Evolutionary conservation across 176 grass and related monocot species (phyloP), one percentile per base, ranked within the genome.

Genomic region (Hsuehochloa calcarea): DNA sequence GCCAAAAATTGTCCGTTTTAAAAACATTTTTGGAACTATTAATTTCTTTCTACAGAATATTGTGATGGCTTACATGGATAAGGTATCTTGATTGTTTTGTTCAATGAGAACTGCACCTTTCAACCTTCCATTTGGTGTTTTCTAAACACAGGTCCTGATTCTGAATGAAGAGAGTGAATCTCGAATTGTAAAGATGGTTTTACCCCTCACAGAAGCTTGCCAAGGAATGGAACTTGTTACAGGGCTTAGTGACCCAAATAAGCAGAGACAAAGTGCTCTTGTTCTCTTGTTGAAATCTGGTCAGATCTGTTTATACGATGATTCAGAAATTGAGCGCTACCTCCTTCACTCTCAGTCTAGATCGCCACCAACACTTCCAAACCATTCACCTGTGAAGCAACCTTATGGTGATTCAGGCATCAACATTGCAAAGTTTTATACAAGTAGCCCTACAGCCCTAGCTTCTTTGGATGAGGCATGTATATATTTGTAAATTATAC

Each of bases 251-350:
- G 85, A 93, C 85, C 89, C 86, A 80, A 99, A 87, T 72, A 99
- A 89, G 79, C 86, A 84, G 46, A 88, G 52, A 88, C 85, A 88
- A 88, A 92, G 43, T 94, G 67, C 52, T 85, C 91, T 99, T 64
- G 86, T 90, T 67, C 86, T 96, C 65, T 92, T 99, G 84, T 83
- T 94, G 84, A 96, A 93, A 88, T 96, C 96, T 68, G 91, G 96
- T 73, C 75, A 82, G 31, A 83, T 99, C 0, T 96, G 74, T 78
- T 89, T 99, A 77, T 95, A 89, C 37, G 91, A 99, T 88, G 93
- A 99, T 90, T 96, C 84, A 77, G 91, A 94, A 80, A 96, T 96
- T 70, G 91, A 94, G 78, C 85, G 74, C 4, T 96, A 92, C 69
- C 86, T 99, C 62, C 72, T 90, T 70, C 85, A 96, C 51, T 94